A percentile compares a stretch with the other conserved stretches of the same genome.
phyloP scores from a whole-genome alignment of 805 yeast species.

The Brettanomyces naardenensis region DNA sequence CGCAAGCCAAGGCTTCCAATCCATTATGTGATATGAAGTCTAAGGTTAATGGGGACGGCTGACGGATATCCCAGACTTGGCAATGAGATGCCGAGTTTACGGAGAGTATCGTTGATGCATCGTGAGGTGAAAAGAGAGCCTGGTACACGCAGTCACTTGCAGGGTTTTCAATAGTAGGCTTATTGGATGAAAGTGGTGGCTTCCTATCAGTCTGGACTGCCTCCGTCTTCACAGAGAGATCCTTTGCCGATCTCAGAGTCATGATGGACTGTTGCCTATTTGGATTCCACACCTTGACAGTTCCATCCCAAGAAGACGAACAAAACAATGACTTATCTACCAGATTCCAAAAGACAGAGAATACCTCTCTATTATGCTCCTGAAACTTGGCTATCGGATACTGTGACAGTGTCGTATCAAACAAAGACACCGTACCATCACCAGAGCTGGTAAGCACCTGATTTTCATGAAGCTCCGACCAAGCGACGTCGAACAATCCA shows the following conservation, averaged over 20 bases:
- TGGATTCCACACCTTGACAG: slow-evolving; percentile 74
- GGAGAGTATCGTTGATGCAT: slow-evolving; percentile 57
- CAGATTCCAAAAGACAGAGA: slow-evolving; percentile 30
- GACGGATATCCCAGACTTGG: slow-evolving; percentile 77
- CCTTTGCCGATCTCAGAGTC: slow-evolving; percentile 38
- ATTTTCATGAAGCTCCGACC: slow-evolving; percentile 89
- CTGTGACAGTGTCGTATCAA: slow-evolving; percentile 59
- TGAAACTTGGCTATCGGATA: slow-evolving; percentile 69
- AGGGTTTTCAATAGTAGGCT: slow-evolving; percentile 26
- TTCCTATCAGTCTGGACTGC: slow-evolving; percentile 2
- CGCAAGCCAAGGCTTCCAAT: slow-evolving; percentile 70
- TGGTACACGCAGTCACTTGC: slow-evolving; percentile 62
- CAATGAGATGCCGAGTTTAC: slow-evolving; percentile 70
- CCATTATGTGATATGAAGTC: slow-evolving; percentile 73
- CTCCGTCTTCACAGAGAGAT: slow-evolving; percentile 14
- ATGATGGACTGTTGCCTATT: slow-evolving; percentile 44
- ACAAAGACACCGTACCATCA: slow-evolving; percentile 79
- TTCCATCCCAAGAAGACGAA: slow-evolving; percentile 89
- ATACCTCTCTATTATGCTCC: slow-evolving; percentile 54
- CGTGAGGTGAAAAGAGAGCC: slow-evolving; percentile 79
- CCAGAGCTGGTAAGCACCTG: slow-evolving; percentile 81
- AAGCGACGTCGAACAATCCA: slow-evolving; percentile 77
- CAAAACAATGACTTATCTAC: slow-evolving; percentile 50
- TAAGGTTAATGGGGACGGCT: slow-evolving; percentile 50
- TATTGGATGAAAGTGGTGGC: slow-evolving; percentile 30